Percentiles rank a stretch among this genome's conserved stretches.
Evolutionary conservation across 345 rosid species (phyloP).

Genomic region (Dimocarpus longan): DNA sequence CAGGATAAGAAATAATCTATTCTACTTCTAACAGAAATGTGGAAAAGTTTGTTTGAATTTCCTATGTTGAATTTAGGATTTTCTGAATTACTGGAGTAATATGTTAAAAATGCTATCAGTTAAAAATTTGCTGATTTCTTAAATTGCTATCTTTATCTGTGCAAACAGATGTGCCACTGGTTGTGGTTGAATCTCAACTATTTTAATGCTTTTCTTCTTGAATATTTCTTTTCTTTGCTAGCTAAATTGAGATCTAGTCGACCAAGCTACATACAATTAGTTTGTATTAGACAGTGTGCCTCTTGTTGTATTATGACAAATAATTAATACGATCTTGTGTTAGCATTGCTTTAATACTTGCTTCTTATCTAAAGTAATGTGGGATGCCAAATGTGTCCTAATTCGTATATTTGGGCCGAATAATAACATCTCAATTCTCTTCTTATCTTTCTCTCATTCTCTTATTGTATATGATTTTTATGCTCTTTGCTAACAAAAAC

Average conservation of each 20-base stretch:
- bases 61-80: neutral
- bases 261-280: neutral
- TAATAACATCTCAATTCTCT: too few relatives aligned
- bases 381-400: too few relatives aligned
- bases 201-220: neutral
- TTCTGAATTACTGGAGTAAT: neutral
- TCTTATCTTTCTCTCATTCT: too few relatives aligned
- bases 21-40: conserved; percentile 2
- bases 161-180: neutral
- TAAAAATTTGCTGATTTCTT: neutral
- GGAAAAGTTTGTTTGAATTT: neutral
- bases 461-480: too few relatives aligned
- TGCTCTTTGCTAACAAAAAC: neutral
- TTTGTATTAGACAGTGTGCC: too few relatives aligned
- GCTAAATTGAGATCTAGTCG: neutral
- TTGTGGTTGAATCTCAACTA: neutral
- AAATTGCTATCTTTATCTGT: neutral
- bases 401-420: too few relatives aligned
- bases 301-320: too few relatives aligned
- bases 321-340: too few relatives aligned
- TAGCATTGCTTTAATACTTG: too few relatives aligned
- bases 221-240: neutral
- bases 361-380: too few relatives aligned
- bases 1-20: neutral
- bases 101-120: neutral